A percentile compares a stretch with the other conserved stretches of the same genome.
Conservation (phyloP, 2,329 filamentous ascomycete species). For the Rutstroemia sydowiana region DNA sequence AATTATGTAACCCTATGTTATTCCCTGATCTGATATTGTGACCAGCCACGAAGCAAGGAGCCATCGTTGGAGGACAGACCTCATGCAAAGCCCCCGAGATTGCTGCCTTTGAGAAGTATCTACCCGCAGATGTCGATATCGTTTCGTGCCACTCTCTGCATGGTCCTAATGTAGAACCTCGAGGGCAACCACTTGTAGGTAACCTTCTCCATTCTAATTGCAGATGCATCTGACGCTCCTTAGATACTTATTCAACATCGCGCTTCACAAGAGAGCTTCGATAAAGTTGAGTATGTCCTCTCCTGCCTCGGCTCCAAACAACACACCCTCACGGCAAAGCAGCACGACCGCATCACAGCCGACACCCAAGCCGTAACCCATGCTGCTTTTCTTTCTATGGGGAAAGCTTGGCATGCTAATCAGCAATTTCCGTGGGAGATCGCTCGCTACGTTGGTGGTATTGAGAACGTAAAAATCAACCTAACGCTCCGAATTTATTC, state of each 20-base stretch:
- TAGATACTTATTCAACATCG: slow-evolving; percentile 84
- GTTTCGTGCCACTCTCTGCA: slow-evolving; percentile 95
- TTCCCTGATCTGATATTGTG: slow-evolving; percentile 14
- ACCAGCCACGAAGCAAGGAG: slow-evolving; percentile 83
- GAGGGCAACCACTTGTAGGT: slow-evolving; percentile 76
- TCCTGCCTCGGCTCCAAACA: slow-evolving; percentile 77
- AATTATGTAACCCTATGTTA: slow-evolving; percentile 13
- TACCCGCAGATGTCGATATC: slow-evolving; percentile 84
- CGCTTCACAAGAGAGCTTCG: slow-evolving; percentile 67
- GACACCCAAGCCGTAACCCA: slow-evolving; percentile 98
- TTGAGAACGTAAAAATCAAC: slow-evolving; percentile 99
- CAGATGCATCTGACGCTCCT: not conserved
- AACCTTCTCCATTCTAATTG: not conserved
- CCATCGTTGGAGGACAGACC: slow-evolving; percentile 94
- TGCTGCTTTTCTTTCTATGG: slow-evolving; percentile 95
- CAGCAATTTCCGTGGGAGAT: slow-evolving; percentile 96
- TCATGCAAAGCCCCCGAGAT: slow-evolving; percentile 98
- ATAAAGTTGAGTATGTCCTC: slow-evolving; percentile 73
- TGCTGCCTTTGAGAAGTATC: slow-evolving; percentile 79
- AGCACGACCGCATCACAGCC: slow-evolving; percentile 95
- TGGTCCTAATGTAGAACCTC: slow-evolving; percentile 81
- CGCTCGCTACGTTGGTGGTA: slow-evolving; percentile 89
- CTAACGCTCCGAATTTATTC: slow-evolving; percentile 94
- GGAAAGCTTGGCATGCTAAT: slow-evolving; percentile 93
- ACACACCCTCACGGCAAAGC: slow-evolving; percentile 76